phyloP scores from a whole-genome alignment of 78 protist species.

The Creolimax fragrantissima region DNA sequence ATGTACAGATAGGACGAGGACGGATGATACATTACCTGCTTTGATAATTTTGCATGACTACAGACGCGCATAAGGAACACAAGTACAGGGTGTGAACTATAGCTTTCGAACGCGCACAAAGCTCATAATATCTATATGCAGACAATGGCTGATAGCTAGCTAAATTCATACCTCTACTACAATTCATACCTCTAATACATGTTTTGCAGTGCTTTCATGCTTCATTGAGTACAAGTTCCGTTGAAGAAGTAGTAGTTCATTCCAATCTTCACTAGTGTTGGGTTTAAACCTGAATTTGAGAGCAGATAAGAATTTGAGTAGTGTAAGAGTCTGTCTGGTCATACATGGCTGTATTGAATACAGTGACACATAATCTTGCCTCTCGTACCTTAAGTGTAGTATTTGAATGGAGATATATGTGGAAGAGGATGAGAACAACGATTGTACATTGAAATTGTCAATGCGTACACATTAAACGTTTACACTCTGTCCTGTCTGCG shows the following conservation, averaged over 20 bases:
- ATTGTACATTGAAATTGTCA: neutral
- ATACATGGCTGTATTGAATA: neutral
- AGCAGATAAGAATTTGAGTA: neutral
- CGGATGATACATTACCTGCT: neutral
- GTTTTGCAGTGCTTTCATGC: neutral
- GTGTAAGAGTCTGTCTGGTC: neutral
- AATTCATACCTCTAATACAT: neutral
- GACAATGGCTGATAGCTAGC: neutral
- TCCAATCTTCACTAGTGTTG: neutral
- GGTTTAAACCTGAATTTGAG: neutral
- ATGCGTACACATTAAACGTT: neutral
- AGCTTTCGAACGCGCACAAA: neutral
- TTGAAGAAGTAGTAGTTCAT: neutral
- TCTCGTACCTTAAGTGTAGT: too few relatives aligned
- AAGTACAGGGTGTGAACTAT: neutral
- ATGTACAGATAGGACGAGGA: neutral
- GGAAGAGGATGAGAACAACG: neutral
- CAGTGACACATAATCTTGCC: too few relatives aligned
- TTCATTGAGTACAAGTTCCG: neutral
- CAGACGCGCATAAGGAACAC: neutral
- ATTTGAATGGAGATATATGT: neutral
- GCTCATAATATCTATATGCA: neutral
- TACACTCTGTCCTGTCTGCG: neutral
- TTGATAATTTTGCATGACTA: neutral
- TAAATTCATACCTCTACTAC: neutral